Percentiles rank a stretch among this genome's conserved stretches.
phyloP scores from a whole-genome alignment of 192 early-diverging fungal species.

The Linnemannia hyalina region DNA sequence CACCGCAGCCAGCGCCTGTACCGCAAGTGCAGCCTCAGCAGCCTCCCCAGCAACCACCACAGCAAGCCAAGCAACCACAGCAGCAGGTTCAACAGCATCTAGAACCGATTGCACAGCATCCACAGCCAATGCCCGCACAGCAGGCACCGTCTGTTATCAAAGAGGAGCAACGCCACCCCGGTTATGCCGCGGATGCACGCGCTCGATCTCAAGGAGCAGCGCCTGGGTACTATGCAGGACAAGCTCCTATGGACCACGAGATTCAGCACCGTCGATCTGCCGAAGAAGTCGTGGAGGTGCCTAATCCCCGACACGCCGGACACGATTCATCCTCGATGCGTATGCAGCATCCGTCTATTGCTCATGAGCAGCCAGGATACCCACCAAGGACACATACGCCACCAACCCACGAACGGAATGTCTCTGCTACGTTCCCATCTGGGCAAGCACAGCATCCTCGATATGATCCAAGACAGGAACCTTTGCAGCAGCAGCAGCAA shows the following conservation, averaged over 20 bases:
- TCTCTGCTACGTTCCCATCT: not conserved
- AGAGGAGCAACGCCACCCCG: not conserved
- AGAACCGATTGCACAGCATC: not conserved
- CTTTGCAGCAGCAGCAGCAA: not conserved
- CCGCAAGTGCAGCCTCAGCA: conserved; percentile 4
- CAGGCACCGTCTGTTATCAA: not conserved
- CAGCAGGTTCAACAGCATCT: conserved; percentile 10
- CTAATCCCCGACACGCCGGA: not conserved
- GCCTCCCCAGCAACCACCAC: not conserved
- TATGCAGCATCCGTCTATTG: not conserved
- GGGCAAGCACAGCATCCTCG: not conserved
- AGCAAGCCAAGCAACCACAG: not conserved
- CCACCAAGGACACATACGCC: conserved; percentile 12
- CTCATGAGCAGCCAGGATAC: conserved; percentile 6
- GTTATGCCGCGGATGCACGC: not conserved
- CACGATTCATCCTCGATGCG: not conserved
- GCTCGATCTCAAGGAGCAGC: not conserved
- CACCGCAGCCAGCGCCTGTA: not conserved
- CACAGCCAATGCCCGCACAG: not conserved
- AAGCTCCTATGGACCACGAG: conserved; percentile 1
- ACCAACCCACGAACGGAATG: conserved; percentile 11
- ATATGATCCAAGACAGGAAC: conserved; percentile 4
- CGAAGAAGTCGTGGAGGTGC: not conserved
- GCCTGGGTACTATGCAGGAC: conserved; percentile 1
- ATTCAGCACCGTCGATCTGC: not conserved